Percentiles rank a stretch among this genome's conserved stretches.
Evolutionary conservation across 2,329 filamentous ascomycete species (phyloP).

Genomic region (Nannizzia gypsea): DNA sequence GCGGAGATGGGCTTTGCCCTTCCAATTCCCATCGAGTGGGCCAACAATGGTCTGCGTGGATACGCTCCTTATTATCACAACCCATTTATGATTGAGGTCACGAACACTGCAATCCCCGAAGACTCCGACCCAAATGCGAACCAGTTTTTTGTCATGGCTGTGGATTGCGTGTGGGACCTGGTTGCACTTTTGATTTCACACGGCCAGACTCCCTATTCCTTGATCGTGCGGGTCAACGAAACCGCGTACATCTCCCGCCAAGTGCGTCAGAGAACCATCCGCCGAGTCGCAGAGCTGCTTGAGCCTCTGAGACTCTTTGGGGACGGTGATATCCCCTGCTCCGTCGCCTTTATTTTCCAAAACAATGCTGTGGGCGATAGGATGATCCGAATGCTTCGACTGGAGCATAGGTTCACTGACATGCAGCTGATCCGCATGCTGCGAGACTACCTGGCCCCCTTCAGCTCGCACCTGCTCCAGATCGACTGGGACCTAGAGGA

Average conservation of each 20-base stretch:
- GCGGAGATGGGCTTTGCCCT: neutral
- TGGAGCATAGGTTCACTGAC: neutral
- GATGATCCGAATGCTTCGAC: neutral
- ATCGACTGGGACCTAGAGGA: constrained; percentile 1
- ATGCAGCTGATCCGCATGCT: neutral
- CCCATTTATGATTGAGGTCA: neutral
- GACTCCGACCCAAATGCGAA: neutral
- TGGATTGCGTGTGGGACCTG: constrained; percentile 2
- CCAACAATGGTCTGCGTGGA: neutral
- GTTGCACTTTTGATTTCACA: neutral
- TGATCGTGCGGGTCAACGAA: neutral
- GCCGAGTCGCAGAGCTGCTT: neutral
- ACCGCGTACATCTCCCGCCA: neutral
- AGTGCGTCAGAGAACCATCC: neutral
- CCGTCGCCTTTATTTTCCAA: neutral
- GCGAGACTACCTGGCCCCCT: neutral
- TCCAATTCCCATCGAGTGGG: neutral
- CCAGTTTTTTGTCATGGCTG: neutral
- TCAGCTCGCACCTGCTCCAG: neutral
- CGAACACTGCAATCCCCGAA: too few relatives aligned
- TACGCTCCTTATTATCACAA: neutral
- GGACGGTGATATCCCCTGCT: neutral
- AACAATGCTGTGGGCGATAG: too few relatives aligned
- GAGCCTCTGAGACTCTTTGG: neutral
- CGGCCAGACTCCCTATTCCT: neutral